These are phyloP conservation scores for Aureobasidium pullulans DNA, from an alignment of 2,329 filamentous ascomycete genomes.

Conservation along the genomic window DNA sequence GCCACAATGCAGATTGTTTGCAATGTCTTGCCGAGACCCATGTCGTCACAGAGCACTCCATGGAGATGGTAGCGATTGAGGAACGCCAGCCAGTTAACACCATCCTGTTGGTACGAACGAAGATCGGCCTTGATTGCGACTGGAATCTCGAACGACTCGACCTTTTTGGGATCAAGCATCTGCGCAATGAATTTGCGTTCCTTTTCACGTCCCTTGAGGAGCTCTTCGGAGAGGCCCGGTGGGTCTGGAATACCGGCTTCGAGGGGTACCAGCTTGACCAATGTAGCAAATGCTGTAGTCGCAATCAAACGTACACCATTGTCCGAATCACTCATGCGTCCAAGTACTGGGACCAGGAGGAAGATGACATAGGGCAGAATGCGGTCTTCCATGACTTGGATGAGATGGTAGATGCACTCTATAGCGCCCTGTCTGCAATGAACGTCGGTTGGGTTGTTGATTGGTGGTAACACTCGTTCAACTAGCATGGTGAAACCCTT, in stretches of 20 bases:
- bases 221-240: constrained; percentile 78
- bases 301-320: constrained; percentile 90
- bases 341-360: constrained; percentile 92
- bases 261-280: constrained; percentile 93
- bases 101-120: constrained; percentile 95
- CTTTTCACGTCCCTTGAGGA: constrained; percentile 82
- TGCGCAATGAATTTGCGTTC: constrained; percentile 96
- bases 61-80: constrained; percentile 97
- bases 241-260: constrained; percentile 97
- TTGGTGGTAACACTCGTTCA: constrained; percentile 83
- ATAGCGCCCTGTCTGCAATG: constrained; percentile 88
- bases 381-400: constrained; percentile 93
- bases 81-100: constrained; percentile 97
- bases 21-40: constrained; percentile 96
- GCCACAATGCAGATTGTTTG: constrained; percentile 97
- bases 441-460: constrained; percentile 83
- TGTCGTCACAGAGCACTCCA: constrained; percentile 96
- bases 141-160: constrained; percentile 86
- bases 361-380: constrained; percentile 98
- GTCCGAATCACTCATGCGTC: constrained; percentile 97
- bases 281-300: constrained; percentile 91
- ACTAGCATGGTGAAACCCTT: constrained; percentile 95
- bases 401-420: constrained; percentile 92
- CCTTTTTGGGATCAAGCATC: constrained; percentile 92
- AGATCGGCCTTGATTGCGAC: constrained; percentile 96